Base-by-base conservation (phyloP, 805 yeast species). In the Cyberlindnera euphorbiae region DNA sequence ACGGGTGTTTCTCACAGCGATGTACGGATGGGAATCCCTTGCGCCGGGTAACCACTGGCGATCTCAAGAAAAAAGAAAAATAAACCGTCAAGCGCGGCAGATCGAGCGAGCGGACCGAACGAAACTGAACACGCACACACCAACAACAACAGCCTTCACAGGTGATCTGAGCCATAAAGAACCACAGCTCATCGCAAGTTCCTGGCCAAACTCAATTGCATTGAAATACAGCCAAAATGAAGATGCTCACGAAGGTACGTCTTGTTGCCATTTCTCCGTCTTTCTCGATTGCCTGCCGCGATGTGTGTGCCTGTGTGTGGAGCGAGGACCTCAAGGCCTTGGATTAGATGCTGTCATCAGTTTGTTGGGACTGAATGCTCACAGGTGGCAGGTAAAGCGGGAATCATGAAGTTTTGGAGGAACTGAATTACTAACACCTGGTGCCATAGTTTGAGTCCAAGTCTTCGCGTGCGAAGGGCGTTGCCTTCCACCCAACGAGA, bases 391-490 rank as follows among this genome's bases (percentile, higher is more conserved):
- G 9, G 22, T 28, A 13, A 4, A 14, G 12, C n/a, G n/a, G n/a
- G n/a, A n/a, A n/a, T n/a, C n/a, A n/a, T n/a, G n/a, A n/a, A n/a
- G n/a, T n/a, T n/a, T n/a, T n/a, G n/a, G n/a, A n/a, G n/a, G n/a
- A n/a, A 13, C 19, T 7, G 24, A 18, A 8, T 4, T 44, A 36
- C 45, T 44, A 44, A 44, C 45, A 33, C 4, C 9, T 11, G 6
- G n/a, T 6, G 9, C 8, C 17, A 49, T 59, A 85, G 80, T 90
- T 90, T 63, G 97, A 94, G 68, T 89, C 97, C 57, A 87, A 93
- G 75, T 87, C 97, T 46, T 85, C 97, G 41, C 75, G 97, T 73
- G 96, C 97, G 42, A 88, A 93, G 66, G 95, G 97, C 48, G 85
- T 93, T 58, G 97, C 98, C 39, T 88, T 93, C 66, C 96, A 94